These are phyloP conservation scores for Stropharia rugosoannulata DNA, from an alignment of 768 basidiomycete species.

Conservation along the genomic window DNA sequence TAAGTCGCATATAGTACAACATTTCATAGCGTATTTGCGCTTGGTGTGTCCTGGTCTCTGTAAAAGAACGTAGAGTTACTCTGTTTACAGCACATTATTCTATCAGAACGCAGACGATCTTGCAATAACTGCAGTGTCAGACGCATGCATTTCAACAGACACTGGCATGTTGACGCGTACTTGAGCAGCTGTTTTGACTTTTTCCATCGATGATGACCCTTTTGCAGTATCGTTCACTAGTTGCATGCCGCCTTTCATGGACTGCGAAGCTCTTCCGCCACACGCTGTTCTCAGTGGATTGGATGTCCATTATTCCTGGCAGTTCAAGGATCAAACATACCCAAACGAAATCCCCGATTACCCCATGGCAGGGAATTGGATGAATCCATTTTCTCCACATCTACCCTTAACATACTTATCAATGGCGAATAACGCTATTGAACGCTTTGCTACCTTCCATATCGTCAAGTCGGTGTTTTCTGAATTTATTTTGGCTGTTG, in stretches of 20 bases:
- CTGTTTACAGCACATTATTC: conserved; percentile 12
- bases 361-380: conserved; percentile 7
- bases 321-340: conserved; percentile 9
- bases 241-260: conserved; percentile 29
- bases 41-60: conserved; percentile 30
- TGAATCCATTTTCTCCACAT: conserved; percentile 52
- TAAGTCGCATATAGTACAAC: conserved; percentile 47
- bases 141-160: conserved; percentile 43
- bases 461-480: conserved; percentile 50
- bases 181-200: background rate
- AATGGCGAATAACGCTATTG: conserved; percentile 49
- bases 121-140: conserved; percentile 59
- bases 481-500: background rate
- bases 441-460: conserved; percentile 56
- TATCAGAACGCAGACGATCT: conserved; percentile 58
- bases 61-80: background rate
- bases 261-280: conserved; percentile 5
- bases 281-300: conserved; percentile 19
- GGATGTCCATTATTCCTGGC: conserved; percentile 25
- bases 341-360: background rate
- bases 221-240: conserved; percentile 39
- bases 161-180: conserved; percentile 35
- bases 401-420: conserved; percentile 55
- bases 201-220: conserved; percentile 1
- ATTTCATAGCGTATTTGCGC: conserved; percentile 51